A percentile compares a stretch with the other conserved stretches of the same genome.
Evolutionary conservation across 768 basidiomycete genomes (phyloP).

Genomic region (Auriscalpium microsporum): DNA sequence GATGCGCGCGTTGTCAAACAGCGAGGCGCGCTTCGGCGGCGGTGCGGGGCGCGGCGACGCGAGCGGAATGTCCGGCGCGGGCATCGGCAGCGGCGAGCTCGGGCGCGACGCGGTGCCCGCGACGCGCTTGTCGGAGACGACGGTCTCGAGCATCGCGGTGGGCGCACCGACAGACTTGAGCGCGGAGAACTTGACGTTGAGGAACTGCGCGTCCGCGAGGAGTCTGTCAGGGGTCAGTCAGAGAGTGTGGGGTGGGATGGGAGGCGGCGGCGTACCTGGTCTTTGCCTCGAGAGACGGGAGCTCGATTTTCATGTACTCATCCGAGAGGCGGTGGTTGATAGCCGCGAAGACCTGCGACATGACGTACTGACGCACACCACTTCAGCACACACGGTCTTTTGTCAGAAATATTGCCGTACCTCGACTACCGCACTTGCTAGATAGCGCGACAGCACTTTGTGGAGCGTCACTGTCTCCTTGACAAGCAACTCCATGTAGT

Average conservation of each 20-base stretch:
- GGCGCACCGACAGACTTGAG: slow-evolving; percentile 62
- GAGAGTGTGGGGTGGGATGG: slow-evolving; percentile 5
- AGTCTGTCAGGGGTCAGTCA: slow-evolving; percentile 40
- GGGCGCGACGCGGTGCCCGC: background rate
- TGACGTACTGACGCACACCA: slow-evolving; percentile 57
- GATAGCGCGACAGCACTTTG: slow-evolving; percentile 90
- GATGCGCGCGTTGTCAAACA: slow-evolving; percentile 28
- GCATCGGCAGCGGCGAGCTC: slow-evolving; percentile 3
- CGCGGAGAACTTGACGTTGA: slow-evolving; percentile 66
- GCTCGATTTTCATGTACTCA: slow-evolving; percentile 74
- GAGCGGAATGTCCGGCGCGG: slow-evolving; percentile 2
- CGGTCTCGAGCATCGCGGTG: slow-evolving; percentile 74
- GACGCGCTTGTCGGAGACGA: slow-evolving; percentile 65
- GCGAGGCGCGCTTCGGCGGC: slow-evolving; percentile 5
- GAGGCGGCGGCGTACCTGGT: slow-evolving; percentile 47
- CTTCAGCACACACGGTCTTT: slow-evolving; percentile 3
- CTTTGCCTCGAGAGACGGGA: slow-evolving; percentile 80
- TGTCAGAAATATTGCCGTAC: slow-evolving; percentile 33
- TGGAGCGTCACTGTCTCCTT: slow-evolving; percentile 94
- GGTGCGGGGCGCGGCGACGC: background rate
- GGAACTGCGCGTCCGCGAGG: slow-evolving; percentile 66
- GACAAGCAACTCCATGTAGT: slow-evolving; percentile 89
- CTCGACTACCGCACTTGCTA: slow-evolving; percentile 73
- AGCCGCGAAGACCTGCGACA: slow-evolving; percentile 90
- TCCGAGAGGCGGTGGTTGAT: slow-evolving; percentile 88